Percentiles rank a stretch among this genome's conserved stretches.
phyloP scores from a whole-genome alignment of 768 basidiomycete genomes.

The Lanmaoa rubissima region DNA sequence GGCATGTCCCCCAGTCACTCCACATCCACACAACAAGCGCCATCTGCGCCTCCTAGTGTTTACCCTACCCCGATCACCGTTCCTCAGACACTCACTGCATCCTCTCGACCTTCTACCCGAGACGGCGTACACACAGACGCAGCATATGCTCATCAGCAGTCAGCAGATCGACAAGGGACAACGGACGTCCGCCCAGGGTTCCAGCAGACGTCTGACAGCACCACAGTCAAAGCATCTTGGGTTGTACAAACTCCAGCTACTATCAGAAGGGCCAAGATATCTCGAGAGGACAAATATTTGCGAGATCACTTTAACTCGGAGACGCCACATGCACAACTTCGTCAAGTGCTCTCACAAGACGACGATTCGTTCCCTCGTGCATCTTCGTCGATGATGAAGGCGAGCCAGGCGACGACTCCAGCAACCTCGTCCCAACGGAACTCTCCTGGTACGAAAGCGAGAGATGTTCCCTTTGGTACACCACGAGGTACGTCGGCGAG shows the following conservation, averaged over 20 bases:
- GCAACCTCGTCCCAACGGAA: constrained; percentile 26
- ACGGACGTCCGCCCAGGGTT: constrained; percentile 8
- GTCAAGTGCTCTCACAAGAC: constrained; percentile 34
- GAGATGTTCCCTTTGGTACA: constrained; percentile 19
- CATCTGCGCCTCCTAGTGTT: constrained; percentile 17
- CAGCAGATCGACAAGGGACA: constrained; percentile 11
- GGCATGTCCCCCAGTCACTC: constrained; percentile 10
- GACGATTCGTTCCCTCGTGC: constrained; percentile 22
- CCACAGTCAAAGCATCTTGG: constrained; percentile 32
- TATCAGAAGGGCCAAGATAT: constrained; percentile 17
- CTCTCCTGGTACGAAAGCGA: constrained; percentile 15
- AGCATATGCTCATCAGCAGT: constrained; percentile 6
- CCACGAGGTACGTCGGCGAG: constrained; percentile 22
- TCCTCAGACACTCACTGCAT: constrained; percentile 18
- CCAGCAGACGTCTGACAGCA: constrained; percentile 16
- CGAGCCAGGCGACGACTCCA: constrained; percentile 22
- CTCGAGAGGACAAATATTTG: constrained; percentile 32
- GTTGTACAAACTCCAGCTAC: constrained; percentile 31
- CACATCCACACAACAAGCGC: constrained; percentile 12
- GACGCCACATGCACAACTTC: constrained; percentile 27
- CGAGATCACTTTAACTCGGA: constrained; percentile 19
- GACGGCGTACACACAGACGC: constrained; percentile 14
- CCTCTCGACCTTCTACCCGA: constrained; percentile 32
- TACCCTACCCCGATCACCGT: constrained; percentile 23
- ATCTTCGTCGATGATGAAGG: constrained; percentile 29